A percentile compares a stretch with the other conserved stretches of the same genome.
phyloP scores from a whole-genome alignment of 176 grass and related monocot species.

The Olyra latifolia region DNA sequence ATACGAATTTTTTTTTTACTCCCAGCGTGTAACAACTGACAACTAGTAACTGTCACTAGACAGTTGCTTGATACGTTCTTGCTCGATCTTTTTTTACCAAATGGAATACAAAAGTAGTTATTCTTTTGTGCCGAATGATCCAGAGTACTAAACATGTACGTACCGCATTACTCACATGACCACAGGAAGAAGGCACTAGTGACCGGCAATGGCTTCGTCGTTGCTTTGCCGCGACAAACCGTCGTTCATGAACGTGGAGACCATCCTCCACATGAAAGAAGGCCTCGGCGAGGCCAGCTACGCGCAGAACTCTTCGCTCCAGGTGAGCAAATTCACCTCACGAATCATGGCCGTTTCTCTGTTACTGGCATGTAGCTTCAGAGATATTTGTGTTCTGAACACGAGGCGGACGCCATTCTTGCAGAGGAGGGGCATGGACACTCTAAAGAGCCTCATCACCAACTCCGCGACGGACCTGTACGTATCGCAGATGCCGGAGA shows the following conservation, averaged over 20 bases:
- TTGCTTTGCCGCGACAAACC: constrained; percentile 51
- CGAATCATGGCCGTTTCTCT: background rate
- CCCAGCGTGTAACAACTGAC: constrained; percentile 8
- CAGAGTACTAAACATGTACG: constrained; percentile 33
- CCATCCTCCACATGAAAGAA: constrained; percentile 93
- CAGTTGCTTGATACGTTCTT: constrained; percentile 3
- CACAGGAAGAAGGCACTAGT: constrained; percentile 27
- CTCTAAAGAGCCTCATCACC: constrained; percentile 67
- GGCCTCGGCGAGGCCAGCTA: constrained; percentile 90
- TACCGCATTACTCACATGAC: constrained; percentile 28
- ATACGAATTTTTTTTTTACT: constrained; percentile 2
- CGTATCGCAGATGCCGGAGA: constrained; percentile 57
- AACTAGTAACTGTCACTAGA: constrained; percentile 5
- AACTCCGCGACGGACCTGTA: constrained; percentile 62
- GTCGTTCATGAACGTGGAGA: constrained; percentile 78
- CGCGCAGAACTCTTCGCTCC: constrained; percentile 92
- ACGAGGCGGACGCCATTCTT: background rate
- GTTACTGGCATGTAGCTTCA: background rate
- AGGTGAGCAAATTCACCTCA: constrained; percentile 35
- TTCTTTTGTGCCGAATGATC: background rate
- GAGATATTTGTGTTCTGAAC: background rate
- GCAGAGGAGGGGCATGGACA: constrained; percentile 80
- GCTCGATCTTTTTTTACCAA: background rate
- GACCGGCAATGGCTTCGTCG: constrained; percentile 63
- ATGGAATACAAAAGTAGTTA: background rate